phyloP scores from a whole-genome alignment of 192 early-diverging fungal genomes.

The Backusella sp. region DNA sequence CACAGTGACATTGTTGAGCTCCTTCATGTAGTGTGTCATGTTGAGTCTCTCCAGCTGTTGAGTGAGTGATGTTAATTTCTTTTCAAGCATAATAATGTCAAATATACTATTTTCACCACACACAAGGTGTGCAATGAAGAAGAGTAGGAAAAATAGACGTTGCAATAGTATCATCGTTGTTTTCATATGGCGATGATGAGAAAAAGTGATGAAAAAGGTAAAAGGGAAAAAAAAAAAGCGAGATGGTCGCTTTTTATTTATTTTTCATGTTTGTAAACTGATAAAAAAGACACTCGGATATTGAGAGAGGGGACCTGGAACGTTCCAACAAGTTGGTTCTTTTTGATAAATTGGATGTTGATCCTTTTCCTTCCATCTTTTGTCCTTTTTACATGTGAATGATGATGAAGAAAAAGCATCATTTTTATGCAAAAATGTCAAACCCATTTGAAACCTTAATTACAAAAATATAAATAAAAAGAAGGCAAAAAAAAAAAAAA shows the following conservation, averaged over 20 bases:
- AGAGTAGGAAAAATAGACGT: not conserved
- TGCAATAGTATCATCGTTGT: not conserved
- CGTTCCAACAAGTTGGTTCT: not conserved
- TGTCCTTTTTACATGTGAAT: not conserved
- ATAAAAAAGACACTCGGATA: not conserved
- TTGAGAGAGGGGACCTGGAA: not conserved
- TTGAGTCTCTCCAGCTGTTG: not conserved
- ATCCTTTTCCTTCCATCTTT: not conserved
- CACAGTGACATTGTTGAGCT: slow-evolving; percentile 30
- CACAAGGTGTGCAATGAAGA: not conserved
- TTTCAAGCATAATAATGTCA: not conserved
- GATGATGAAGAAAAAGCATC: not conserved
- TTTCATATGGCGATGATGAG: not conserved
- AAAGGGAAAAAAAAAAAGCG: not conserved
- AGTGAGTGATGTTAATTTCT: not conserved
- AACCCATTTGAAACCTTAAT: not conserved
- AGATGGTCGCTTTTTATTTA: not conserved
- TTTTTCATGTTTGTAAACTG: not conserved
- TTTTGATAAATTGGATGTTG: not conserved
- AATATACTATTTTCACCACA: not conserved
- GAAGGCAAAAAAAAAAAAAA: not conserved
- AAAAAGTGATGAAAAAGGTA: not conserved
- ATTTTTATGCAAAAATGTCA: no score
- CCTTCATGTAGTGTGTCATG: not conserved
- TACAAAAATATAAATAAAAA: not conserved